Base-by-base conservation (phyloP, 2,329 filamentous ascomycete genomes). In the Microcera coccophila region DNA sequence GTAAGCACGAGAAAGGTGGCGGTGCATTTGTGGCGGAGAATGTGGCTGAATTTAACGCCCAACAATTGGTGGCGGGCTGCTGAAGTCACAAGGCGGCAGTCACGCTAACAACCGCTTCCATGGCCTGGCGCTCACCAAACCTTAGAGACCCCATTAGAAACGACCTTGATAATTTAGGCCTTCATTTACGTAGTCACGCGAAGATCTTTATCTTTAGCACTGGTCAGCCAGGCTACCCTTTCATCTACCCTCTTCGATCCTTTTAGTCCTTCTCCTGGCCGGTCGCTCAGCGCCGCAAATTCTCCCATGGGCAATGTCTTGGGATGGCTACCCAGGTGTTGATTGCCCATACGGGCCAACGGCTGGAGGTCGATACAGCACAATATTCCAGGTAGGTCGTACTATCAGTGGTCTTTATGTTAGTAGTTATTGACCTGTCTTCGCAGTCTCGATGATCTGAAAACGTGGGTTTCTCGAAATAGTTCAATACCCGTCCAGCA, bases 291-390 rank as follows among this genome's bases (percentile, higher is more conserved):
- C 51, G 53, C 59, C 52, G 58, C 53, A 53, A 53, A 42, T 38
- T 50, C 53, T 55, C 56, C 45, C 47, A 58, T 57, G 59, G 64
- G 69, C 69, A 61, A 76, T 77, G 74, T 71, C 71, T 72, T 70
- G 79, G 75, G 70, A 95, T 95, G 89, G 86, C 87, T 73, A 81
- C 91, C 66, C 82, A 88, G 72, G 84, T 95, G 69, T 87, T 89
- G 74, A 84, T 95, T 64, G 90, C 89, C 77, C 90, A 95, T 72
- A 90, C 87, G 69, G 91, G 91, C 74, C 84, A 89, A 75, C 84
- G 85, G 70, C 78, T 95, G 63, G 77, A 83, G 65, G 79, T 87
- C 65, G 87, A 95, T 70, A 80, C 84, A 54, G 76, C 82, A 52
- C 79, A 82, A 62, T 86, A 91, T 68, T 75, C 78, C 57, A 85